Percentiles rank a stretch among this genome's conserved stretches.
phyloP scores from a whole-genome alignment of 768 basidiomycete genomes.

The Suillus americanus region DNA sequence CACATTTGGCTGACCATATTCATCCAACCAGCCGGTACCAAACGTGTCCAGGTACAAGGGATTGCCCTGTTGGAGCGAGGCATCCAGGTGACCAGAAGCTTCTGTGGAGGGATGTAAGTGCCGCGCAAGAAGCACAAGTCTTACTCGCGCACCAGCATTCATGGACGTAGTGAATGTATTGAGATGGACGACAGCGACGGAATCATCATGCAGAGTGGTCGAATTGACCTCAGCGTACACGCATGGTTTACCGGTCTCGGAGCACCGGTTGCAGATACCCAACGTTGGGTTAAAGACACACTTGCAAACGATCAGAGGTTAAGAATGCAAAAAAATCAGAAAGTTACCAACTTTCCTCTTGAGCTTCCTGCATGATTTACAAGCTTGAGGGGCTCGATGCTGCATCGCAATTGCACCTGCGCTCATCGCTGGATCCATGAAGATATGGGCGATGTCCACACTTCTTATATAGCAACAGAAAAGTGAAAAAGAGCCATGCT shows the following conservation, averaged over 20 bases:
- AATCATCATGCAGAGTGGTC: not conserved
- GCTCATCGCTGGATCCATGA: not conserved
- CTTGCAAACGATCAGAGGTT: not conserved
- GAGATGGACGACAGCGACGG: slow-evolving; percentile 1
- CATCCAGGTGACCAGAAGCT: not conserved
- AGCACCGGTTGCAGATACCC: not conserved
- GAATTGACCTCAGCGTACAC: not conserved
- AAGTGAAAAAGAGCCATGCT: not conserved
- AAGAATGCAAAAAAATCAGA: not conserved
- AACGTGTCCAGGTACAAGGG: not conserved
- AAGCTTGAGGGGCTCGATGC: slow-evolving; percentile 1
- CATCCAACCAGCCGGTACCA: not conserved
- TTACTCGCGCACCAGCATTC: not conserved
- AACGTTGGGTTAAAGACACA: not conserved
- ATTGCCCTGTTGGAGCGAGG: not conserved
- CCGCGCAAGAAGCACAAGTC: not conserved
- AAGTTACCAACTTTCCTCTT: not conserved
- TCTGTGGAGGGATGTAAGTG: not conserved
- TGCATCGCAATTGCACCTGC: slow-evolving; percentile 4
- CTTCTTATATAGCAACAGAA: not conserved
- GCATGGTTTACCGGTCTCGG: not conserved
- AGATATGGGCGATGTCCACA: too few relatives aligned
- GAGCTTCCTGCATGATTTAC: slow-evolving; percentile 1
- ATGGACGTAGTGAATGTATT: not conserved
- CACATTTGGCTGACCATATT: not conserved